phyloP scores from a whole-genome alignment of 345 rosid genomes.

The Laguncularia racemosa region DNA sequence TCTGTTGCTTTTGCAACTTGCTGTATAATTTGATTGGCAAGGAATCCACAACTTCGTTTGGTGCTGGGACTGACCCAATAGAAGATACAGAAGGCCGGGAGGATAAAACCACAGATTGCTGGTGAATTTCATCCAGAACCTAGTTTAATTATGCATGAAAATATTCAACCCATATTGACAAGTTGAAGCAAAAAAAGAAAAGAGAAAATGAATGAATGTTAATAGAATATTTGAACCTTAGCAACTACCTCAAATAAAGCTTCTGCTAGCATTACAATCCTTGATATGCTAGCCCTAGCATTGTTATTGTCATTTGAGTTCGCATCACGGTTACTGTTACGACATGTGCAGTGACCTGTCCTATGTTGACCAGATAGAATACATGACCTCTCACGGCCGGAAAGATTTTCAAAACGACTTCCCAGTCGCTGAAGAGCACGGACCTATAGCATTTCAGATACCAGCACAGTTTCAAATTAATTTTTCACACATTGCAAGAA shows the following conservation, averaged over 20 bases:
- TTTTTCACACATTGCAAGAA: conserved; percentile 1
- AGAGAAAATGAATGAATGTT: neutral
- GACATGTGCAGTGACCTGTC: conserved; percentile 77
- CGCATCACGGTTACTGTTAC: conserved; percentile 39
- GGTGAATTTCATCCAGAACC: conserved; percentile 99
- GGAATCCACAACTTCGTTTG: conserved; percentile 76
- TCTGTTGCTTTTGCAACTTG: conserved; percentile 46
- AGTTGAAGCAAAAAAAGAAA: neutral
- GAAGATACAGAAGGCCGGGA: conserved; percentile 83
- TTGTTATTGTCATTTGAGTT: conserved; percentile 53
- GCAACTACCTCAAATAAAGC: conserved; percentile 84
- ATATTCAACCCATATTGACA: conserved; percentile 22
- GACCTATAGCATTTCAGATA: conserved; percentile 34
- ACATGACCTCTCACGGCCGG: conserved; percentile 87
- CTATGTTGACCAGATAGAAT: conserved; percentile 84
- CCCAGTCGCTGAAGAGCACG: conserved; percentile 94
- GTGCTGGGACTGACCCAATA: conserved; percentile 94
- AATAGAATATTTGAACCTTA: conserved; percentile 1
- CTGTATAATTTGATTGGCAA: conserved; percentile 57
- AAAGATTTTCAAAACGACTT: conserved; percentile 81
- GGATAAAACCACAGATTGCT: conserved; percentile 91
- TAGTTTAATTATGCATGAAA: conserved; percentile 24
- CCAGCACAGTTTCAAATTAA: conserved; percentile 9
- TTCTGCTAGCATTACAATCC: conserved; percentile 97
- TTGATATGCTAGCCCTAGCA: conserved; percentile 94